These are phyloP conservation scores for Meyerozyma guilliermondii DNA, from an alignment of 1,139 yeast genomes.

Conservation along the genomic window DNA sequence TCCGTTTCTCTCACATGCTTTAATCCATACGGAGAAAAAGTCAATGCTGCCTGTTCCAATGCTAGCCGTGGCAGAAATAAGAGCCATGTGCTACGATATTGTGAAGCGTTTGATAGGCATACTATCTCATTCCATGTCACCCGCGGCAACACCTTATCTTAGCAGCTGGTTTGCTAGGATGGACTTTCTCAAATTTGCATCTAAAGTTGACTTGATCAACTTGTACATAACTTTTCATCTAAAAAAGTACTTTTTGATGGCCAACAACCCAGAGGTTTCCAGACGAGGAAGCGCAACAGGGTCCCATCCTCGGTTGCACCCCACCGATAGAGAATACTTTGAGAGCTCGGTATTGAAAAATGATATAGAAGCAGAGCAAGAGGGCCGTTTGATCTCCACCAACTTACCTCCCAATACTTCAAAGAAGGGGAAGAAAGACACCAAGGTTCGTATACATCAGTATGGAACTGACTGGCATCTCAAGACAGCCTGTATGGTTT, in stretches of 20 bases:
- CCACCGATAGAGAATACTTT: conserved; percentile 11
- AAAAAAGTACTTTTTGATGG: conserved; percentile 32
- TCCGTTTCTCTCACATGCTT: conserved; percentile 49
- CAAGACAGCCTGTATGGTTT: conserved; percentile 55
- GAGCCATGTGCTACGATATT: conserved; percentile 56
- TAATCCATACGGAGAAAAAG: conserved; percentile 27
- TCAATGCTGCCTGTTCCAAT: conserved; percentile 15
- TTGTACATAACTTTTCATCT: conserved; percentile 62
- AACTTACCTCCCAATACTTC: conserved; percentile 7
- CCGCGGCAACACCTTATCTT: conserved; percentile 37
- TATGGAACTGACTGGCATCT: conserved; percentile 85
- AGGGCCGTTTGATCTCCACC: conserved; percentile 4
- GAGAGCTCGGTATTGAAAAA: conserved; percentile 14
- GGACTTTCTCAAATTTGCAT: conserved; percentile 31
- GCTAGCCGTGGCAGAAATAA: conserved; percentile 48
- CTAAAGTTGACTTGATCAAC: conserved; percentile 53
- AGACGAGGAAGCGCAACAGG: conserved; percentile 9
- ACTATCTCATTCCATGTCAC: conserved; percentile 45
- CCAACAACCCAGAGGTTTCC: conserved; percentile 27
- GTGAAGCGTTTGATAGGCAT: conserved; percentile 64
- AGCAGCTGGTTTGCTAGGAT: conserved; percentile 55
- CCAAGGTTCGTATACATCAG: conserved; percentile 51
- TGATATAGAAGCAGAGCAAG: conserved; percentile 11
- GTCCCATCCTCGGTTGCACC: conserved; percentile 2
- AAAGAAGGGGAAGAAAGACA: conserved; percentile 21